Conservation (phyloP, 2,329 filamentous ascomycete species). For the Daldinia sp. region DNA sequence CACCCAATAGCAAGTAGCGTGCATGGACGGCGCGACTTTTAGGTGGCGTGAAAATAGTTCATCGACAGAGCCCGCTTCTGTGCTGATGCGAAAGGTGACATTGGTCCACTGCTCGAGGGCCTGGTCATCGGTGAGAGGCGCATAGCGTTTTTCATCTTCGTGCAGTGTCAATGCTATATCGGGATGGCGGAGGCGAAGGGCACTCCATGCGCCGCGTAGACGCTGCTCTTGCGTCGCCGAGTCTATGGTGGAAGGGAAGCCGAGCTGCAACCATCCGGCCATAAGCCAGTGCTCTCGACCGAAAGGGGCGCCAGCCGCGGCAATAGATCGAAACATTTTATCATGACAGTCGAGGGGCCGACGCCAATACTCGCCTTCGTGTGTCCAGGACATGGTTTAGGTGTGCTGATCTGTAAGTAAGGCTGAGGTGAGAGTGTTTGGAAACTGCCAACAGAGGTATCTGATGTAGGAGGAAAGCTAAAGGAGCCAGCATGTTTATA, state of each 20-base stretch:
- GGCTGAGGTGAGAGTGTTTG: too few relatives aligned
- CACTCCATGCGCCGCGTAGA: constrained; percentile 24
- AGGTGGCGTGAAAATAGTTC: constrained; percentile 14
- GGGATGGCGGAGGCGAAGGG: constrained; percentile 24
- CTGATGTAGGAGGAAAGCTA: too few relatives aligned
- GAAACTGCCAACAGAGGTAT: too few relatives aligned
- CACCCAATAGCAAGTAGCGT: constrained; percentile 32
- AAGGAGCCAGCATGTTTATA: too few relatives aligned
- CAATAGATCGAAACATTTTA: constrained; percentile 25
- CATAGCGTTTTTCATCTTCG: constrained; percentile 30
- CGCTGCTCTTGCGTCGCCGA: constrained; percentile 3
- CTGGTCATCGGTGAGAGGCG: constrained; percentile 11
- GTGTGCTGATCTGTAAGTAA: not conserved
- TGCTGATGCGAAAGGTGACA: not conserved
- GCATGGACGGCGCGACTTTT: constrained; percentile 8
- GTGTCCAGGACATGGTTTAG: constrained; percentile 30
- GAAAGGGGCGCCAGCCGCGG: constrained; percentile 20
- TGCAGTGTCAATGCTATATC: constrained; percentile 26
- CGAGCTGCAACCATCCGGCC: not conserved
- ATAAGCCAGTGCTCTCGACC: constrained; percentile 17
- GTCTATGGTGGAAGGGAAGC: not conserved
- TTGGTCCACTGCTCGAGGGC: not conserved
- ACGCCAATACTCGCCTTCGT: constrained; percentile 17
- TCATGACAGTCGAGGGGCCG: constrained; percentile 38
- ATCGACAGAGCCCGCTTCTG: not conserved